Evolutionary conservation across 2,329 filamentous ascomycete species (phyloP), one percentile per base, ranked within the genome.

Genomic region (Pestalotiopsis sp.): DNA sequence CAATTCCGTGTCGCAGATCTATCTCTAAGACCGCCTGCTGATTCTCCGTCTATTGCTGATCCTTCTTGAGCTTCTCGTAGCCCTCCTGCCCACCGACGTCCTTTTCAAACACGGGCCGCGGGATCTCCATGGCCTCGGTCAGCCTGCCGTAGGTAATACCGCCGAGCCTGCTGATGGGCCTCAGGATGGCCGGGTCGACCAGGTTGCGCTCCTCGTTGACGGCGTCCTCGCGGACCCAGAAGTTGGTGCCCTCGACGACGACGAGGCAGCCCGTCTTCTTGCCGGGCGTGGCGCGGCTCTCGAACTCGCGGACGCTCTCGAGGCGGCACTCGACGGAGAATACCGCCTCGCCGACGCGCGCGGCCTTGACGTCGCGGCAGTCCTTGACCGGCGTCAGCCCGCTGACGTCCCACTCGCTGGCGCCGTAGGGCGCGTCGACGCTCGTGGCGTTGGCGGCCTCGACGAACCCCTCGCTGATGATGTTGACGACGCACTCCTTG

Each of bases 141-240:
- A 87, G 83, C 58, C 94, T 86, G 0, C 87, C 92, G 78, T 97
- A 98, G 0, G 92, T 92, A 74, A 98, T 97, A 1, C 95, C 95
- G 31, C 95, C 95, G 27, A 98, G 76, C 49, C 95, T 88, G 72
- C 89, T 89, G 17, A 97, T 86, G 0, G 95, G 94, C 70, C 89
- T 89, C 68, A 98, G 81, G 9, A 97, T 85, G 82, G 91, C 86
- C 12, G 93, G 89, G 79, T 97, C 92, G 68, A 98, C 84, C 57
- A 93, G 75, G 72, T 90, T 93, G 76, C 85, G 87, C 9, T 94
- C 91, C 77, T 93, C 89, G 74, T 97, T 93, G 70, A 97, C 83
- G 2, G 94, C 94, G 81, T 98, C 95, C 78, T 97, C 93, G 66
- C 95, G 83, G 2, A 91, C 94, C 94, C 95, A 98, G 77, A 98